These are phyloP conservation scores for Pilaira anomala DNA, from an alignment of 192 early-diverging fungal species.

Conservation along the genomic window DNA sequence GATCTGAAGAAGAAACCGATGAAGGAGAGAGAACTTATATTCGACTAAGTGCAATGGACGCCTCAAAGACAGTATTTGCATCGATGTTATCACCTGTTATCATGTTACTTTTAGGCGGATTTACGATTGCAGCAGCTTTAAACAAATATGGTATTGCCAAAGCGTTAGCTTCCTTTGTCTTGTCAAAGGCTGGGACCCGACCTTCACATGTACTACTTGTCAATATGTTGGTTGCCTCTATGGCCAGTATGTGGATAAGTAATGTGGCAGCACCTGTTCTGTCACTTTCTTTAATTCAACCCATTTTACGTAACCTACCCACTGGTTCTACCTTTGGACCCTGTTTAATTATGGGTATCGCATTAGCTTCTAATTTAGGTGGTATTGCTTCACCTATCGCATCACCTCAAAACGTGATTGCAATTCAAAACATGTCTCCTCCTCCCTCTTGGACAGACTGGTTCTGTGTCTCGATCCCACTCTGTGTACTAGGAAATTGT, in stretches of 20 bases:
- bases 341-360: slow-evolving; percentile 91
- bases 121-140: slow-evolving; percentile 88
- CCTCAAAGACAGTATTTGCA: slow-evolving; percentile 82
- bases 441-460: slow-evolving; percentile 86
- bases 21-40: slow-evolving; percentile 35
- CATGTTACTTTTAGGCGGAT: slow-evolving; percentile 94
- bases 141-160: slow-evolving; percentile 96
- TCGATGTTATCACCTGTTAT: slow-evolving; percentile 96
- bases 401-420: slow-evolving; percentile 95
- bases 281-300: slow-evolving; percentile 91
- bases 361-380: slow-evolving; percentile 91
- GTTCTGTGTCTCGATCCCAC: slow-evolving; percentile 84
- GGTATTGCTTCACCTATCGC: slow-evolving; percentile 97
- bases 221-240: slow-evolving; percentile 92
- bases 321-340: slow-evolving; percentile 75
- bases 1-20: slow-evolving; percentile 38
- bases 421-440: slow-evolving; percentile 91
- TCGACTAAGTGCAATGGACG: slow-evolving; percentile 68
- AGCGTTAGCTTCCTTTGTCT: slow-evolving; percentile 77
- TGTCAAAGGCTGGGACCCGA: slow-evolving; percentile 82
- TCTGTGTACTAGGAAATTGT: slow-evolving; percentile 76
- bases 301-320: slow-evolving; percentile 88
- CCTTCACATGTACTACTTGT: slow-evolving; percentile 82
- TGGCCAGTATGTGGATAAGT: slow-evolving; percentile 98
- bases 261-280: slow-evolving; percentile 98